These are phyloP conservation scores for Penicillium sp. DNA, from an alignment of 2,329 filamentous ascomycete species.

Conservation along the genomic window DNA sequence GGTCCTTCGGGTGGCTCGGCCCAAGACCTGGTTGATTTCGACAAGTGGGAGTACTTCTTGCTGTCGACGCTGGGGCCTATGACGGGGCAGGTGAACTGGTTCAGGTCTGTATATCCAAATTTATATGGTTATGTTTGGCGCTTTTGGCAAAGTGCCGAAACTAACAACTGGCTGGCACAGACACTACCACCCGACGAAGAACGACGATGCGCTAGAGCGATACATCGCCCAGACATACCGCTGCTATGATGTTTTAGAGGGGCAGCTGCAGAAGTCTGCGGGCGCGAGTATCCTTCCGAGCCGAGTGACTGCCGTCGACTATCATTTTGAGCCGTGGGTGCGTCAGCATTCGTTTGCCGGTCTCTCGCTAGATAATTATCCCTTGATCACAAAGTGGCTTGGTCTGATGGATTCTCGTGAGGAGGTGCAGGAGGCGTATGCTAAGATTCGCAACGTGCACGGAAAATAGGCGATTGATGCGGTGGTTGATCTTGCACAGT, in stretches of 20 bases:
- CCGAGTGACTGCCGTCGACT: constrained; percentile 40
- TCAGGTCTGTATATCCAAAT: constrained; percentile 22
- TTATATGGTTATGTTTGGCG: background rate
- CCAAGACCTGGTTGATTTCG: constrained; percentile 45
- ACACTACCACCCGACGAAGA: constrained; percentile 40
- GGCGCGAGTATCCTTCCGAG: constrained; percentile 41
- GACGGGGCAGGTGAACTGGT: constrained; percentile 44
- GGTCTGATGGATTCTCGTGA: constrained; percentile 33
- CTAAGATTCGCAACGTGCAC: constrained; percentile 26
- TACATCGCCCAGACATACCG: constrained; percentile 43
- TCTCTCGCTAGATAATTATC: constrained; percentile 42
- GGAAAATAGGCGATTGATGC: too few relatives aligned
- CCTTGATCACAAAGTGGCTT: constrained; percentile 42
- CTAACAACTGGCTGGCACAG: too few relatives aligned
- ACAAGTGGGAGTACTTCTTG: constrained; percentile 49
- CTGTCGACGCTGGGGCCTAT: constrained; percentile 44
- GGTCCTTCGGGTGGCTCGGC: constrained; percentile 31
- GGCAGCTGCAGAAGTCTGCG: constrained; percentile 39
- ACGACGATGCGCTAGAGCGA: constrained; percentile 43
- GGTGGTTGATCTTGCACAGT: too few relatives aligned
- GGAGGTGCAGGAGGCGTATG: constrained; percentile 44
- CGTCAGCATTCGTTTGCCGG: constrained; percentile 39
- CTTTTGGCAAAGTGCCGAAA: background rate
- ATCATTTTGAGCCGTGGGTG: constrained; percentile 46
- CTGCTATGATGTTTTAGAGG: constrained; percentile 45